Evolutionary conservation across 2,329 filamentous ascomycete genomes (phyloP).

Genomic region (Calonectria fujianensis): DNA sequence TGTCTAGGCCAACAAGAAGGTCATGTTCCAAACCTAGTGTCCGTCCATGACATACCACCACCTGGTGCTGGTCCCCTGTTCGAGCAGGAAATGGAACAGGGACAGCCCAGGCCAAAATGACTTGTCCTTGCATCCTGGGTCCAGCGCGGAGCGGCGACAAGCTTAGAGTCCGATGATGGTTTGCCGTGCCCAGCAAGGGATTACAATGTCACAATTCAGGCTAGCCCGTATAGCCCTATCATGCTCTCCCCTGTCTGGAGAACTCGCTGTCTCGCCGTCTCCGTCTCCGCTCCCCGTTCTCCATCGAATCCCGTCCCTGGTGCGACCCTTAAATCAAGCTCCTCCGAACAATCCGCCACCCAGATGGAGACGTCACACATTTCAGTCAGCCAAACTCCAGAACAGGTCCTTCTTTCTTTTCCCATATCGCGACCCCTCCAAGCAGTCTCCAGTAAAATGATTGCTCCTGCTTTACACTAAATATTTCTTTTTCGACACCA

Average conservation of each 20-base stretch:
- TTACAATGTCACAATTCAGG: not conserved
- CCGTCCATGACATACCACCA: conserved; percentile 7
- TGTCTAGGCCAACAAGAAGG: not conserved
- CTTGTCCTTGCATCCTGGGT: conserved; percentile 9
- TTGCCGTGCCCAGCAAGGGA: not conserved
- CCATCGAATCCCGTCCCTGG: conserved; percentile 4
- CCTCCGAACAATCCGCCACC: conserved; percentile 39
- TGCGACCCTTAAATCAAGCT: conserved; percentile 32
- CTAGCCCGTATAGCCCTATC: conserved; percentile 8
- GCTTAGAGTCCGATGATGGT: not conserved
- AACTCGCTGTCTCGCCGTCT: conserved; percentile 18
- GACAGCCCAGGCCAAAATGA: not conserved
- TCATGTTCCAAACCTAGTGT: conserved; percentile 8
- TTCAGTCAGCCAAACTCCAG: conserved; percentile 15
- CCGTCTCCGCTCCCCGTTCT: conserved; percentile 6
- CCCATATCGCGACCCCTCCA: not conserved
- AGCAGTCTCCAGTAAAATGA: conserved; percentile 33
- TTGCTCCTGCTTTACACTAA: conserved; percentile 10
- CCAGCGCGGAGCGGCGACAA: not conserved
- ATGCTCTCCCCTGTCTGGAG: conserved; percentile 13
- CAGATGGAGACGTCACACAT: conserved; percentile 18
- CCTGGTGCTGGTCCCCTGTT: not conserved
- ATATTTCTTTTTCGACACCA: conserved; percentile 1
- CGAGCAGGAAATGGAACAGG: conserved; percentile 12
- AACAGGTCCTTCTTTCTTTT: not conserved